phyloP scores from a whole-genome alignment of 1,284 basidiomycete species.

The Leccinum colubrinum region DNA sequence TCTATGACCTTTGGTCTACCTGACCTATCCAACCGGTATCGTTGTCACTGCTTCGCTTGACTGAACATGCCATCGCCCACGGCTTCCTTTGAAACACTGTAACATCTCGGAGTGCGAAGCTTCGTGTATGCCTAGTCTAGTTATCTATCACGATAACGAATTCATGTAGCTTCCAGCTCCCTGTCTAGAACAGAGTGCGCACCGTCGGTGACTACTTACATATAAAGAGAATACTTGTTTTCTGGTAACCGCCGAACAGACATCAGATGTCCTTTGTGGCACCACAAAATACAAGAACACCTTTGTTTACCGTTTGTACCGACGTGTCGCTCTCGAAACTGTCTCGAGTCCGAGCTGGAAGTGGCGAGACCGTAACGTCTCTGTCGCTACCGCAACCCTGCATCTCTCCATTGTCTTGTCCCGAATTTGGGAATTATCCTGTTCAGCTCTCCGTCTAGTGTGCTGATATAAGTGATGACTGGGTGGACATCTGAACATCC shows the following conservation, averaged over 20 bases:
- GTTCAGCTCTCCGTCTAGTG: conserved; percentile 2
- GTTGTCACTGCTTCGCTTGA: background rate
- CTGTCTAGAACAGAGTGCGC: background rate
- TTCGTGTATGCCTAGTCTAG: conserved; percentile 3
- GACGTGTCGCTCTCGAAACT: conserved; percentile 1
- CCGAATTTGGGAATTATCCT: conserved; percentile 24
- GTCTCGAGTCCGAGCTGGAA: background rate
- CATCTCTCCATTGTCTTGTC: conserved; percentile 15
- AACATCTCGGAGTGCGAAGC: conserved; percentile 1
- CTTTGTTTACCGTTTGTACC: conserved; percentile 20
- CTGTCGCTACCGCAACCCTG: conserved; percentile 25
- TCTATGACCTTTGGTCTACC: background rate
- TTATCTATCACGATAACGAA: background rate
- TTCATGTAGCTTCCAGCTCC: background rate
- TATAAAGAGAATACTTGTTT: conserved; percentile 11
- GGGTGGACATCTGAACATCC: conserved; percentile 1
- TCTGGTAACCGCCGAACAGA: background rate
- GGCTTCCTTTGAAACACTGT: background rate
- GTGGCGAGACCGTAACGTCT: conserved; percentile 1
- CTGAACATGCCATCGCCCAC: background rate
- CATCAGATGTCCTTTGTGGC: background rate
- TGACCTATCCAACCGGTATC: background rate
- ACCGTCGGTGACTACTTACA: background rate
- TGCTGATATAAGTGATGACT: conserved; percentile 25
- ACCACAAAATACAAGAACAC: conserved; percentile 23